phyloP scores from a whole-genome alignment of 768 basidiomycete species.

The Tulasnella sp. region DNA sequence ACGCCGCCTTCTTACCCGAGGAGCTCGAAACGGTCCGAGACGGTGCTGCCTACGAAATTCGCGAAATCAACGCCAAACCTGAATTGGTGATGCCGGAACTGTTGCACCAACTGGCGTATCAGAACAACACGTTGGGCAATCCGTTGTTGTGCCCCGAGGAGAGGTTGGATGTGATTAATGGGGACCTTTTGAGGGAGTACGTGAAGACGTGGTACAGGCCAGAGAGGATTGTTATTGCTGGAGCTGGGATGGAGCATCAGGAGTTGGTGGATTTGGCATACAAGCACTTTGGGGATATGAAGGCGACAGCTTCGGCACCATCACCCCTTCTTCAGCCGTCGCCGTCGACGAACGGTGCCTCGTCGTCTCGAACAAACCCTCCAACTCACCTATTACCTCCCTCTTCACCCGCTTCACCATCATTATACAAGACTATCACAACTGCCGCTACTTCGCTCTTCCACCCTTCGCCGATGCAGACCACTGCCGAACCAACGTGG shows the following conservation, averaged over 20 bases:
- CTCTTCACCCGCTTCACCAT: conserved; percentile 38
- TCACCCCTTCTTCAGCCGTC: conserved; percentile 18
- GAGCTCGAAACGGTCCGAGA: conserved; percentile 80
- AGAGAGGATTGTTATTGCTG: conserved; percentile 91
- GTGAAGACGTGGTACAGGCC: conserved; percentile 83
- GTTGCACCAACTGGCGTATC: conserved; percentile 79
- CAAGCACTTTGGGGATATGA: conserved; percentile 70
- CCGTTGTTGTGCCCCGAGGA: conserved; percentile 82
- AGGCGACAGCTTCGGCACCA: conserved; percentile 29
- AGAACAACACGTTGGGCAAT: conserved; percentile 74
- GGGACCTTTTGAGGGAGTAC: conserved; percentile 50
- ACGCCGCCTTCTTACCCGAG: conserved; percentile 63
- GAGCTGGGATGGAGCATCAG: conserved; percentile 85
- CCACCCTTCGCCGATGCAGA: conserved; percentile 12
- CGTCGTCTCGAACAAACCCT: conserved; percentile 31
- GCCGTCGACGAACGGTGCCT: conserved; percentile 22
- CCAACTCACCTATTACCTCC: conserved; percentile 52
- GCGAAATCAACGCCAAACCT: conserved; percentile 80
- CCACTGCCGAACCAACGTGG: conserved; percentile 24
- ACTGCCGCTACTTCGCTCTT: conserved; percentile 26
- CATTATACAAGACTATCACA: conserved; percentile 36
- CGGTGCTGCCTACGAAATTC: conserved; percentile 82
- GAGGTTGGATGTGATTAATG: conserved; percentile 60
- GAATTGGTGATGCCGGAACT: conserved; percentile 91
- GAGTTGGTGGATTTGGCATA: conserved; percentile 79